These are phyloP conservation scores for Diddensiella caesifluorescens DNA, from an alignment of 805 yeast species.

Conservation along the genomic window DNA sequence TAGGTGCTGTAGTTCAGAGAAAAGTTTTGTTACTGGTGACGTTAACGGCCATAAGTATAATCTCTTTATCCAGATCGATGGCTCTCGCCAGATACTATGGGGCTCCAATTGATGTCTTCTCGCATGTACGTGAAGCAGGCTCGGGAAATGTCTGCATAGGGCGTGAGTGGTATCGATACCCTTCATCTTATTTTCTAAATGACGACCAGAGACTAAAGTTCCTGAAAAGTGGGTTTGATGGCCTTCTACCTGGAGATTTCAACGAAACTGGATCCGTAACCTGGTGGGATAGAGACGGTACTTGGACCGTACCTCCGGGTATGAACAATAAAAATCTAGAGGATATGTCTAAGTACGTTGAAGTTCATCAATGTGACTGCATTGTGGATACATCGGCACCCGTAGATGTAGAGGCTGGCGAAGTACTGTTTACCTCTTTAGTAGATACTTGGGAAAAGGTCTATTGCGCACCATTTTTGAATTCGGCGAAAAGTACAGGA, in stretches of 20 bases:
- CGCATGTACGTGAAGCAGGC: conserved; percentile 35
- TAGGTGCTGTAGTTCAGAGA: conserved; percentile 7
- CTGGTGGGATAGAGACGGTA: conserved; percentile 27
- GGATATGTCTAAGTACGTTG: conserved; percentile 51
- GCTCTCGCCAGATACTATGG: conserved; percentile 63
- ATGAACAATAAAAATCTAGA: conserved; percentile 74
- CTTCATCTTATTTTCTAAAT: conserved; percentile 78
- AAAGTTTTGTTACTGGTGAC: conserved; percentile 8
- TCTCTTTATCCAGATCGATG: conserved; percentile 48
- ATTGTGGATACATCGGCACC: conserved; percentile 55
- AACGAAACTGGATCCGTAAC: conserved; percentile 37
- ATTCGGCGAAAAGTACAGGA: conserved; percentile 23
- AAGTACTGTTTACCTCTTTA: conserved; percentile 27
- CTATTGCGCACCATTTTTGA: conserved; percentile 25
- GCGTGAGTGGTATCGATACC: conserved; percentile 91
- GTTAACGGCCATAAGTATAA: conserved; percentile 17
- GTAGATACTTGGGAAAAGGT: conserved; percentile 21
- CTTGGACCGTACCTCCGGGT: conserved; percentile 46
- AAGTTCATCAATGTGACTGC: conserved; percentile 55
- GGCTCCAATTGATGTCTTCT: conserved; percentile 63
- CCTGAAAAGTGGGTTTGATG: conserved; percentile 74
- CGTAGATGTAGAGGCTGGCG: conserved; percentile 42
- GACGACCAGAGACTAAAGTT: conserved; percentile 59
- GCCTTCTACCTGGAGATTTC: conserved; percentile 85
- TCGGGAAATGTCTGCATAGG: conserved; percentile 73